A percentile compares a stretch with the other conserved stretches of the same genome.
Conservation (phyloP, 257 asterid species). For the Gentiana macrophylla region DNA sequence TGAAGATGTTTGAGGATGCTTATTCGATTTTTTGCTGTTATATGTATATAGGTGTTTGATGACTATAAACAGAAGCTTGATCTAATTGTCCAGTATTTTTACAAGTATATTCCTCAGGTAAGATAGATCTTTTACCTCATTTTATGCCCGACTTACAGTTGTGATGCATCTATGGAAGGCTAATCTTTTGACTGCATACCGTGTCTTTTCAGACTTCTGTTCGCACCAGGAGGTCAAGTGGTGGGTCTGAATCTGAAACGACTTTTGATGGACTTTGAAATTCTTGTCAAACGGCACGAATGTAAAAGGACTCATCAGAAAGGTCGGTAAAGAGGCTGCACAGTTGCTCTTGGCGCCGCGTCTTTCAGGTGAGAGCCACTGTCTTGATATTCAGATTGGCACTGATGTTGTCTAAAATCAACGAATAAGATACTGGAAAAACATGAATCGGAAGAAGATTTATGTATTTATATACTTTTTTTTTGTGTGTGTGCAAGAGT, state of each 20-base stretch:
- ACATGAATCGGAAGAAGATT: too few species aligned
- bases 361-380: slow-evolving; percentile 49
- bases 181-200: slow-evolving; percentile 1
- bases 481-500: too few species aligned
- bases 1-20: neutral
- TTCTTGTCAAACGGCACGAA: slow-evolving; percentile 46
- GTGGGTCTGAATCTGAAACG: slow-evolving; percentile 16
- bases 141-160: neutral
- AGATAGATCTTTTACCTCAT: slow-evolving; percentile 7
- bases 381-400: too few species aligned
- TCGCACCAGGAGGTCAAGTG: slow-evolving; percentile 56
- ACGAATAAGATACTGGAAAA: too few species aligned
- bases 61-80: slow-evolving; percentile 59
- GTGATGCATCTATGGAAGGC: neutral
- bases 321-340: slow-evolving; percentile 46
- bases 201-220: slow-evolving; percentile 43
- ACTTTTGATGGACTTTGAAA: slow-evolving; percentile 55
- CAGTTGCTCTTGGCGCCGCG: slow-evolving; percentile 69
- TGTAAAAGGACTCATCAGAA: slow-evolving; percentile 51
- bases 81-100: slow-evolving; percentile 58
- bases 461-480: too few species aligned
- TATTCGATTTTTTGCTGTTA: neutral
- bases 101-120: slow-evolving; percentile 75
- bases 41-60: slow-evolving; percentile 52
- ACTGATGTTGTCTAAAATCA: too few species aligned